These are phyloP conservation scores for Tetradesmus lagerheimii DNA, from an alignment of 139 green algal species.

Conservation along the genomic window DNA sequence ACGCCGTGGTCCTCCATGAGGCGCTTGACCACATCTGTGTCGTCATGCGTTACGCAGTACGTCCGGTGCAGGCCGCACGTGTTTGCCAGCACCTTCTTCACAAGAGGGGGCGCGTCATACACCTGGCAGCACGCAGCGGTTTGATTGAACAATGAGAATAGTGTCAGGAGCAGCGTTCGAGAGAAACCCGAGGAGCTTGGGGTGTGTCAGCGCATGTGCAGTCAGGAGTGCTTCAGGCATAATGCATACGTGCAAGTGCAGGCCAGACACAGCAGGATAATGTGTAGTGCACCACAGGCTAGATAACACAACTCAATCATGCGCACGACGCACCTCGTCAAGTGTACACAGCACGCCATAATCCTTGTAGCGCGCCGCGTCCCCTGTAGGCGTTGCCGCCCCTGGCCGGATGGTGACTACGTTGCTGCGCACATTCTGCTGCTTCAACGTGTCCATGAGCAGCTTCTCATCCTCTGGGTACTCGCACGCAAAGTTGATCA, in stretches of 20 bases:
- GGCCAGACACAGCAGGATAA: too few species aligned
- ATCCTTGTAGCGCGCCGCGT: background rate
- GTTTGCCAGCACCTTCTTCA: constrained; percentile 78
- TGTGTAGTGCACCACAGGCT: too few species aligned
- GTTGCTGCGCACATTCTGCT: background rate
- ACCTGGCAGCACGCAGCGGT: constrained; percentile 53
- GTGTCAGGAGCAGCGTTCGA: too few species aligned
- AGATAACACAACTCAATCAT: too few species aligned
- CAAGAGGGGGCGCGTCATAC: constrained; percentile 75
- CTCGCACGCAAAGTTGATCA: constrained; percentile 41
- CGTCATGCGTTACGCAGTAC: background rate
- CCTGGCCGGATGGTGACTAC: background rate
- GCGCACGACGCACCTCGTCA: constrained; percentile 63
- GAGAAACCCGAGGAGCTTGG: too few species aligned
- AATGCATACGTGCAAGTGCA: too few species aligned
- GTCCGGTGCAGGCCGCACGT: background rate
- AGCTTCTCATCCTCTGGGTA: constrained; percentile 6
- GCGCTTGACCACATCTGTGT: background rate
- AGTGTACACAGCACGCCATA: constrained; percentile 79
- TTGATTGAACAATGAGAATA: too few species aligned
- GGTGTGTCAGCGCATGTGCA: too few species aligned
- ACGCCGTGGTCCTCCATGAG: constrained; percentile 25
- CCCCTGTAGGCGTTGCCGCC: too few species aligned
- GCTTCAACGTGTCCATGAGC: background rate
- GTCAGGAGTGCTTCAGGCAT: too few species aligned